A percentile compares a stretch with the other conserved stretches of the same genome.
phyloP scores from a whole-genome alignment of 768 basidiomycete genomes.

The Auricularia sp. region DNA sequence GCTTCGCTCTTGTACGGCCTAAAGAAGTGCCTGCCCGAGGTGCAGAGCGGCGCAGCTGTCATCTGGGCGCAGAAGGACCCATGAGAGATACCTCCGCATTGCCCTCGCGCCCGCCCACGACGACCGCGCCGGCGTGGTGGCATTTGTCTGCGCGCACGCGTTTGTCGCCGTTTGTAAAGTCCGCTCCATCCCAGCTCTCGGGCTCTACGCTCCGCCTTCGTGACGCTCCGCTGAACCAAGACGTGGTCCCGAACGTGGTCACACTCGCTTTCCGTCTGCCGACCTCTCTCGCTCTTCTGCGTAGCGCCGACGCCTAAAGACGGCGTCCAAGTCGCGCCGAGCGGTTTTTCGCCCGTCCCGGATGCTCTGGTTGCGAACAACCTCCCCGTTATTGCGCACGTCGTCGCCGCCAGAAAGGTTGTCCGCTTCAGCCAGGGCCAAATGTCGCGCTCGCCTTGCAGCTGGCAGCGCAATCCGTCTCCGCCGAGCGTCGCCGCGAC shows the following conservation, averaged over 20 bases:
- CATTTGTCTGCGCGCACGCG: conserved; percentile 42
- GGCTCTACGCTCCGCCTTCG: conserved; percentile 33
- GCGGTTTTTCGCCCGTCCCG: conserved; percentile 45
- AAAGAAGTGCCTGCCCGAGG: conserved; percentile 54
- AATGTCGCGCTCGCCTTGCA: conserved; percentile 10
- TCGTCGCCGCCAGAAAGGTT: conserved; percentile 60
- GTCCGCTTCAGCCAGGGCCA: conserved; percentile 46
- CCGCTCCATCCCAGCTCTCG: conserved; percentile 6
- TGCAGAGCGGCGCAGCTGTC: conserved; percentile 71
- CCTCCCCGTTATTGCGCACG: conserved; percentile 42
- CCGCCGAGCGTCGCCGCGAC: no score
- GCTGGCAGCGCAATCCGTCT: background rate
- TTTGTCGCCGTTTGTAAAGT: conserved; percentile 76
- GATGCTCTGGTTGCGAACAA: conserved; percentile 43
- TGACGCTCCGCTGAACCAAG: conserved; percentile 38
- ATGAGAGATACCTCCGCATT: conserved; percentile 43
- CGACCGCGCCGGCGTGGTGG: conserved; percentile 33
- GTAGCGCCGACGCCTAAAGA: conserved; percentile 21
- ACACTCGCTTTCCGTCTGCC: conserved; percentile 60
- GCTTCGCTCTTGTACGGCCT: conserved; percentile 36
- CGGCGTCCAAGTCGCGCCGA: conserved; percentile 31
- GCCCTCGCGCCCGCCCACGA: conserved; percentile 26
- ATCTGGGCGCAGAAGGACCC: conserved; percentile 72
- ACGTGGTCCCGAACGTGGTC: conserved; percentile 25
- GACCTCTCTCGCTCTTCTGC: conserved; percentile 81